Evolutionary conservation across 768 basidiomycete genomes (phyloP).

Genomic region (Megacollybia marginata): DNA sequence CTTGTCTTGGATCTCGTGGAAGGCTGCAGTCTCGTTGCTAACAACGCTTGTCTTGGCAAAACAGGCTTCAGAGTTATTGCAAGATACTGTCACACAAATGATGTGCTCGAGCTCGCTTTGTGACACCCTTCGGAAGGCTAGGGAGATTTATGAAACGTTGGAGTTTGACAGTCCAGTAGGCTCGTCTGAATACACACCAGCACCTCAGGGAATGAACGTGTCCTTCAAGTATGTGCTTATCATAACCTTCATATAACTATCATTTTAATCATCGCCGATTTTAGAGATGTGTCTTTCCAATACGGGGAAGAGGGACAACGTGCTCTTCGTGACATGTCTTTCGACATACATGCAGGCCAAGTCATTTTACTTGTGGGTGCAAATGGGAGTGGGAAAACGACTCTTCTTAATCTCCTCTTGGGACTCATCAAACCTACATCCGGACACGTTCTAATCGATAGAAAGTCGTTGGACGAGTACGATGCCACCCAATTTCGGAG

Average conservation of each 20-base stretch:
- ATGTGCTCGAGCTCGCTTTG: constrained; percentile 14
- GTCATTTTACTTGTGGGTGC: constrained; percentile 38
- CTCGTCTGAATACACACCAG: constrained; percentile 4
- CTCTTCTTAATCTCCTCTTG: constrained; percentile 33
- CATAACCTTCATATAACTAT: background rate
- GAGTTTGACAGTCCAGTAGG: background rate
- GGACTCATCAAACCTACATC: constrained; percentile 22
- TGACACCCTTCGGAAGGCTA: constrained; percentile 10
- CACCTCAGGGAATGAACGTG: constrained; percentile 16
- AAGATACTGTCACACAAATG: background rate
- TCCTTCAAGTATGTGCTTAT: constrained; percentile 12
- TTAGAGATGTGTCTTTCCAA: constrained; percentile 30
- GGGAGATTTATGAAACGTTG: constrained; percentile 13
- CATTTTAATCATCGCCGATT: background rate
- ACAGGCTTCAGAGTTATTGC: background rate
- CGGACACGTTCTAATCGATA: constrained; percentile 35
- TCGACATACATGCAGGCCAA: constrained; percentile 32
- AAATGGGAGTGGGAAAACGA: constrained; percentile 39
- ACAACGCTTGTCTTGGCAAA: background rate
- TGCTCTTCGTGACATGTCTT: constrained; percentile 25
- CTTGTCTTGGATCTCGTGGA: background rate
- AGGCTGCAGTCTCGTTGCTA: background rate
- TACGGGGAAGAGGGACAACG: constrained; percentile 18
- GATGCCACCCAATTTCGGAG: constrained; percentile 23
- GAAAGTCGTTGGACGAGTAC: constrained; percentile 24